These are phyloP conservation scores for Pythium dissimile DNA, from an alignment of 352 stramenopile genomes.

Conservation along the genomic window DNA sequence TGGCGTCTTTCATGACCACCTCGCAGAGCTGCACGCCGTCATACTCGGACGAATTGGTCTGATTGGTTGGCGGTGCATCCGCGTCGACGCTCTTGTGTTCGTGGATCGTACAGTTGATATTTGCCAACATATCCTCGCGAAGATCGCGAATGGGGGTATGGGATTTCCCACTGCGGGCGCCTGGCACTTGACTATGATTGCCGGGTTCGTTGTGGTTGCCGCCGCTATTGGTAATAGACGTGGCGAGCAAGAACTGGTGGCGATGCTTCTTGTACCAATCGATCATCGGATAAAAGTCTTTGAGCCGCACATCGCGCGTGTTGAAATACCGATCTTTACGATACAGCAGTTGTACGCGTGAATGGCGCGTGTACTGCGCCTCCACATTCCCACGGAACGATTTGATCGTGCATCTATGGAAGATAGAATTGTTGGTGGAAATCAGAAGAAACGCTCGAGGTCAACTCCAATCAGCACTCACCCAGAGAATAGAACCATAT, in stretches of 20 bases:
- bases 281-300: constrained; percentile 61
- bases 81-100: background rate
- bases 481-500: constrained; percentile 57
- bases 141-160: constrained; percentile 42
- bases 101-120: constrained; percentile 17
- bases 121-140: constrained; percentile 54
- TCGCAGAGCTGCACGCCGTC: constrained; percentile 40
- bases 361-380: constrained; percentile 44
- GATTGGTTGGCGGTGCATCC: background rate
- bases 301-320: constrained; percentile 43
- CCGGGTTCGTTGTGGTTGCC: no score
- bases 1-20: constrained; percentile 42
- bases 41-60: constrained; percentile 2
- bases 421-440: background rate
- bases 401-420: constrained; percentile 39
- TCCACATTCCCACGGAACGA: constrained; percentile 44
- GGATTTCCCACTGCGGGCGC: no score
- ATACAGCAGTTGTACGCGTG: constrained; percentile 54
- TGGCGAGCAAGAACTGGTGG: constrained; percentile 29
- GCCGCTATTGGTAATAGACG: no score
- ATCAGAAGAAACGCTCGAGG: background rate
- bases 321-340: constrained; percentile 54
- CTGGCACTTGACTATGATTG: no score
- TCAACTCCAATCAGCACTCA: constrained; percentile 7
- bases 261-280: constrained; percentile 64